Conservation (phyloP, 805 yeast species). For the Hanseniaspora hatyaiensis region DNA sequence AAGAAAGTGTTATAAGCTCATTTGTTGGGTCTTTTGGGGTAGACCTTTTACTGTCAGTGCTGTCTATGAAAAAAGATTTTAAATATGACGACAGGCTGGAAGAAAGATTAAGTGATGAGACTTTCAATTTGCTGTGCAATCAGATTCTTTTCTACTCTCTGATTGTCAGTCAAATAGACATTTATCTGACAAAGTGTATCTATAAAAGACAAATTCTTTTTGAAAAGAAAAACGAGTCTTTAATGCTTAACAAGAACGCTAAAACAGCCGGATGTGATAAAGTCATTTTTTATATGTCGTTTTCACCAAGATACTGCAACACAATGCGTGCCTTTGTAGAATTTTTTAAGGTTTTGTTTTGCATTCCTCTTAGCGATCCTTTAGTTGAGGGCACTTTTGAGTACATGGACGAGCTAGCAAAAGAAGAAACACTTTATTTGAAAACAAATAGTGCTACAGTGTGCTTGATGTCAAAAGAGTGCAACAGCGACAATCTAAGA, state of each 20-base stretch:
- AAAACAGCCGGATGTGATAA: conserved; percentile 11
- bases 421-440: not conserved
- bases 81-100: not conserved
- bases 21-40: conserved; percentile 7
- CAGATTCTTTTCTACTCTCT: conserved; percentile 7
- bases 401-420: conserved; percentile 4
- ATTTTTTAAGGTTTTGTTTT: conserved; percentile 9
- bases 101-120: not conserved
- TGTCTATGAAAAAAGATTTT: conserved; percentile 8
- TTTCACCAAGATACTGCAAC: conserved; percentile 5
- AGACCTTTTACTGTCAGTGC: conserved; percentile 1
- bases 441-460: not conserved
- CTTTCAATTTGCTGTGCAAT: not conserved
- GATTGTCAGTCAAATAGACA: conserved; percentile 1
- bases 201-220: conserved; percentile 1
- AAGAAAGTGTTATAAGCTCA: not conserved
- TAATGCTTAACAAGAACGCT: not conserved
- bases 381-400: not conserved
- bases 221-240: not conserved
- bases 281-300: conserved; percentile 3
- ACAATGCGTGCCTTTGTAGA: conserved; percentile 6
- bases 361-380: not conserved
- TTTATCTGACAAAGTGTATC: conserved; percentile 9
- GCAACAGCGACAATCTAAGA: not conserved
- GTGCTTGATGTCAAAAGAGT: not conserved